A percentile compares a stretch with the other conserved stretches of the same genome.
These are phyloP conservation scores for Aspergillus sp. DNA, from an alignment of 2,329 filamentous ascomycete genomes.

Conservation along the genomic window DNA sequence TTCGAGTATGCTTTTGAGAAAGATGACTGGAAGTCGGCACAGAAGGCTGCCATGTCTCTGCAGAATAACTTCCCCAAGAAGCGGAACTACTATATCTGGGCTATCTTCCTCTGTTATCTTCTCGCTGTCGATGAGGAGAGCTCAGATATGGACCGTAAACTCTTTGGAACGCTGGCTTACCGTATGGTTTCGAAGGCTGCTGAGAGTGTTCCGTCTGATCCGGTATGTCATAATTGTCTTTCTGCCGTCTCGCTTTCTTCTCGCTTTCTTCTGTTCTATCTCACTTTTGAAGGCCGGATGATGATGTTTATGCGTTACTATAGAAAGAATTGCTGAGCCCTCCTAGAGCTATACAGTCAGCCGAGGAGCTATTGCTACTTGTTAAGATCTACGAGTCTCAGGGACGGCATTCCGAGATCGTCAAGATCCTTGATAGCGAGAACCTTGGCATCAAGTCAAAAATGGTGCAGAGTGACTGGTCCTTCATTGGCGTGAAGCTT, in stretches of 20 bases:
- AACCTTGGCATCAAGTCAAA: slow-evolving; percentile 47
- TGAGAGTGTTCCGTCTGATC: slow-evolving; percentile 47
- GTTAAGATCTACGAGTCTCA: slow-evolving; percentile 50
- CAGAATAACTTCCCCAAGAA: slow-evolving; percentile 54
- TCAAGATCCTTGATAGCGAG: slow-evolving; percentile 48
- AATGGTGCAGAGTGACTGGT: slow-evolving; percentile 50
- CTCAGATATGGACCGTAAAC: slow-evolving; percentile 48
- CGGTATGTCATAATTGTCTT: slow-evolving; percentile 40
- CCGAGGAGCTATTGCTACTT: slow-evolving; percentile 52
- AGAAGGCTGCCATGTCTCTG: slow-evolving; percentile 56
- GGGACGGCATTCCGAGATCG: slow-evolving; percentile 43
- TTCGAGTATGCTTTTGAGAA: slow-evolving; percentile 48
- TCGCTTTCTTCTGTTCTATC: background rate
- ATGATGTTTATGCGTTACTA: slow-evolving; percentile 23
- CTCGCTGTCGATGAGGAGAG: slow-evolving; percentile 41
- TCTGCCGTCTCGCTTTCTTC: background rate
- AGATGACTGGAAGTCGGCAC: slow-evolving; percentile 52
- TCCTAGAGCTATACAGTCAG: slow-evolving; percentile 50
- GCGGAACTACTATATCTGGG: slow-evolving; percentile 55
- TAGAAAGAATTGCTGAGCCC: slow-evolving; percentile 48
- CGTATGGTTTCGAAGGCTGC: slow-evolving; percentile 55
- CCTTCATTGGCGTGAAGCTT: slow-evolving; percentile 45
- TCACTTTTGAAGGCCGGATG: slow-evolving; percentile 23
- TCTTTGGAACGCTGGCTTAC: slow-evolving; percentile 56
- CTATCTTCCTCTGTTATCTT: slow-evolving; percentile 52